Percentiles rank a stretch among this genome's conserved stretches.
These are phyloP conservation scores for Trichoderma lentiforme DNA, from an alignment of 2,329 filamentous ascomycete genomes.

Conservation along the genomic window DNA sequence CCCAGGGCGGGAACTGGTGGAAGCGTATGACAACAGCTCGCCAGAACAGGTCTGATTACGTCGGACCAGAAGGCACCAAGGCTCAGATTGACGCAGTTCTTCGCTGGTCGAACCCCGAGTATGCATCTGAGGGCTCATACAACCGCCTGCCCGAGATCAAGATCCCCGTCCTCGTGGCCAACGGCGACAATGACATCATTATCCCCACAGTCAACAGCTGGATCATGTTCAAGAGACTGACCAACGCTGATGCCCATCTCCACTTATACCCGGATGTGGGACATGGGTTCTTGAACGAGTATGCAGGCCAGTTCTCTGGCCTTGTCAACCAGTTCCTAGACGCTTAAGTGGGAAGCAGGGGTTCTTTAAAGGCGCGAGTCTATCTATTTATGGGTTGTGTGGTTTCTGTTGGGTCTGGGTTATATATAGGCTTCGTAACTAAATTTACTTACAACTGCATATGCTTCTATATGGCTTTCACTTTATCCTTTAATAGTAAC, in stretches of 20 bases:
- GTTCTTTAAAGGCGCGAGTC: neutral
- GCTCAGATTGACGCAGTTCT: neutral
- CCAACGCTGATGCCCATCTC: constrained; percentile 4
- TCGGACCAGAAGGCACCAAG: neutral
- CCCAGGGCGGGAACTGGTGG: neutral
- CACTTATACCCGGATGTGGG: constrained; percentile 8
- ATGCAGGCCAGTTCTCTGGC: neutral
- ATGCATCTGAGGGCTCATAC: neutral
- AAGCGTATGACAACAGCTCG: neutral
- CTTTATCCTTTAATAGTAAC: neutral
- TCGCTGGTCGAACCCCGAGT: neutral
- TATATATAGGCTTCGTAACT: neutral
- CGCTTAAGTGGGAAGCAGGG: neutral
- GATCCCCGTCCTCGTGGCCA: neutral
- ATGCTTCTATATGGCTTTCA: neutral
- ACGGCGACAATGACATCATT: constrained; percentile 12
- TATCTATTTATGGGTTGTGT: neutral
- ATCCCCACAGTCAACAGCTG: constrained; percentile 10
- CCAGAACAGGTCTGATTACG: neutral
- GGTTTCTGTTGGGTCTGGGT: neutral
- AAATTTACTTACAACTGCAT: neutral
- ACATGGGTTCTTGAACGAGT: constrained; percentile 9
- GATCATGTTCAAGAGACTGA: constrained; percentile 2
- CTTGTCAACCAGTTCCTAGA: constrained; percentile 1
- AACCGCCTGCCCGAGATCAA: neutral